Evolutionary conservation across 1,284 basidiomycete species (phyloP).

Genomic region (Irpex rosettiformis): DNA sequence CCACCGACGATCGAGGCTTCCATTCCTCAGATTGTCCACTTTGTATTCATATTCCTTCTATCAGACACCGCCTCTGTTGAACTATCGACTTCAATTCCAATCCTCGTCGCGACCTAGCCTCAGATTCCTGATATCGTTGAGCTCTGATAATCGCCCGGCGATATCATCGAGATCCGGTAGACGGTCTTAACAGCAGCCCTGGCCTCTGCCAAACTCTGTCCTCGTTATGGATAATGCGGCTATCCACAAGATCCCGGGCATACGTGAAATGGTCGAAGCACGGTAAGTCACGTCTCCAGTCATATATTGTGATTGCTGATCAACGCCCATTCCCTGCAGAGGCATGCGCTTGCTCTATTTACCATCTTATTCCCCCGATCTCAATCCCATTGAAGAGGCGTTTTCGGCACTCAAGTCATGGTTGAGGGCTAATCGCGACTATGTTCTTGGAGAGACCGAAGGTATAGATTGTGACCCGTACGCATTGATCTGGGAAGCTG

Average conservation of each 20-base stretch:
- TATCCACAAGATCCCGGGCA: constrained; percentile 27
- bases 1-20: too few species aligned
- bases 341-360: constrained; percentile 25
- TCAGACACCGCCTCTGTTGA: too few species aligned
- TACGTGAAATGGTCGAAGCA: constrained; percentile 29
- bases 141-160: too few species aligned
- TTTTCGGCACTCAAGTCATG: constrained; percentile 27
- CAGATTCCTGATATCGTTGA: too few species aligned
- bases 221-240: constrained; percentile 34
- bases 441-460: constrained; percentile 4
- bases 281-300: constrained; percentile 20
- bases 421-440: constrained; percentile 6
- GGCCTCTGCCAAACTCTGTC: constrained; percentile 30
- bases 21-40: too few species aligned
- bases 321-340: constrained; percentile 13
- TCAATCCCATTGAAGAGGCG: constrained; percentile 31
- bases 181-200: too few species aligned
- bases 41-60: too few species aligned
- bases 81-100: too few species aligned
- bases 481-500: constrained; percentile 24
- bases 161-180: too few species aligned
- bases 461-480: constrained; percentile 21
- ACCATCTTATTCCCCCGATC: constrained; percentile 34
- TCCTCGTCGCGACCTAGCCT: too few species aligned
- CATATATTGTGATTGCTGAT: not conserved